These are phyloP conservation scores for Diaporthe sp. DNA, from an alignment of 2,329 filamentous ascomycete species.

Conservation along the genomic window DNA sequence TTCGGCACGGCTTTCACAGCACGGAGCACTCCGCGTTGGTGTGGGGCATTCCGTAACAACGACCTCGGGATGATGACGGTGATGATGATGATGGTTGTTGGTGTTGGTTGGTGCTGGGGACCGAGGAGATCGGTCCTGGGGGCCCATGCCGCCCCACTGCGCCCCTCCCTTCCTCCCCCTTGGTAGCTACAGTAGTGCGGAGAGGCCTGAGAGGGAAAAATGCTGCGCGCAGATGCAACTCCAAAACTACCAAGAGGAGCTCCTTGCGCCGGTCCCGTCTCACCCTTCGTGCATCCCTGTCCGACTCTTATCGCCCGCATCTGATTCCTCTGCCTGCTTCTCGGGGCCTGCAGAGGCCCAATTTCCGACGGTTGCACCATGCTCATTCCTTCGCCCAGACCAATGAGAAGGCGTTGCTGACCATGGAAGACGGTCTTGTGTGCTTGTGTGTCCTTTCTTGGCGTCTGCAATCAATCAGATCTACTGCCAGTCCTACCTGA, in stretches of 20 bases:
- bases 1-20: neutral
- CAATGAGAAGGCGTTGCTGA: slow-evolving; percentile 30
- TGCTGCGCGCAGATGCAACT: slow-evolving; percentile 13
- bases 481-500: slow-evolving; percentile 3
- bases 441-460: slow-evolving; percentile 14
- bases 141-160: neutral
- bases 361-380: slow-evolving; percentile 22
- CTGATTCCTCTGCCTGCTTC: slow-evolving; percentile 27
- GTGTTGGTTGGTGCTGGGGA: slow-evolving; percentile 1
- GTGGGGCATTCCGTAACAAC: slow-evolving; percentile 13
- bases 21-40: slow-evolving; percentile 1
- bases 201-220: neutral
- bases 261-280: slow-evolving; percentile 32
- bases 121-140: slow-evolving; percentile 3
- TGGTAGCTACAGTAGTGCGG: slow-evolving; percentile 12
- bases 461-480: slow-evolving; percentile 28
- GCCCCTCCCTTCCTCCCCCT: neutral
- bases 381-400: slow-evolving; percentile 5
- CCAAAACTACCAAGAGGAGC: slow-evolving; percentile 24
- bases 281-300: slow-evolving; percentile 32
- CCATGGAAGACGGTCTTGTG: slow-evolving; percentile 22
- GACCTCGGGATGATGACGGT: slow-evolving; percentile 9
- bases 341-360: slow-evolving; percentile 19
- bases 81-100: neutral
- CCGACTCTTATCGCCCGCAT: slow-evolving; percentile 28